These are phyloP conservation scores for Pseudogymnoascus sp. DNA, from an alignment of 2,329 filamentous ascomycete species.

Conservation along the genomic window DNA sequence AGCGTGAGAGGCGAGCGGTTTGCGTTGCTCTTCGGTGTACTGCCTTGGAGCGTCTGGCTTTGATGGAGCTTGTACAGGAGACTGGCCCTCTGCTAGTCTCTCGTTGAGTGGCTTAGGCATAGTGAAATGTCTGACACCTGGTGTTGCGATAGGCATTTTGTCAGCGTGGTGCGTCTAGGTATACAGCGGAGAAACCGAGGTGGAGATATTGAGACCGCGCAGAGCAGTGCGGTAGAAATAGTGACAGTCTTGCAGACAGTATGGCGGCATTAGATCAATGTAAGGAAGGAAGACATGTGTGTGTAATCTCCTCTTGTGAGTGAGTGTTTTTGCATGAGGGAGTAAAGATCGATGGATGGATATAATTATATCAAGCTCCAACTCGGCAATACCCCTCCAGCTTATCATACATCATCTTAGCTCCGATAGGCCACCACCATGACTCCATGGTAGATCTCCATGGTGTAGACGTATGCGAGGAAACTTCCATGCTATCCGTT, in stretches of 20 bases:
- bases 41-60: not conserved
- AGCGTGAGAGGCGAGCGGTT: constrained; percentile 39
- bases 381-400: not conserved
- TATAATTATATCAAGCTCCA: constrained; percentile 1
- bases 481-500: not conserved
- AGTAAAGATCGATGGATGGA: not conserved
- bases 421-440: not conserved
- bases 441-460: not conserved
- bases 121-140: constrained; percentile 63
- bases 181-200: constrained; percentile 68
- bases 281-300: not conserved
- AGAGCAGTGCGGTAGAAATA: constrained; percentile 89
- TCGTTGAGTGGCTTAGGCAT: constrained; percentile 66
- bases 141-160: constrained; percentile 50
- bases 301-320: not conserved
- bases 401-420: not conserved
- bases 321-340: not conserved
- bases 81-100: constrained; percentile 45
- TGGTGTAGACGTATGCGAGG: not conserved
- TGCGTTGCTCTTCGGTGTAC: constrained; percentile 38
- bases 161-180: constrained; percentile 47
- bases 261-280: constrained; percentile 56
- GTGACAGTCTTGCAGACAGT: constrained; percentile 79
- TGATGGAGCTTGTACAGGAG: not conserved
- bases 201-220: constrained; percentile 76